phyloP scores from a whole-genome alignment of 2,329 filamentous ascomycete species.

The Colletotrichum somersetense region DNA sequence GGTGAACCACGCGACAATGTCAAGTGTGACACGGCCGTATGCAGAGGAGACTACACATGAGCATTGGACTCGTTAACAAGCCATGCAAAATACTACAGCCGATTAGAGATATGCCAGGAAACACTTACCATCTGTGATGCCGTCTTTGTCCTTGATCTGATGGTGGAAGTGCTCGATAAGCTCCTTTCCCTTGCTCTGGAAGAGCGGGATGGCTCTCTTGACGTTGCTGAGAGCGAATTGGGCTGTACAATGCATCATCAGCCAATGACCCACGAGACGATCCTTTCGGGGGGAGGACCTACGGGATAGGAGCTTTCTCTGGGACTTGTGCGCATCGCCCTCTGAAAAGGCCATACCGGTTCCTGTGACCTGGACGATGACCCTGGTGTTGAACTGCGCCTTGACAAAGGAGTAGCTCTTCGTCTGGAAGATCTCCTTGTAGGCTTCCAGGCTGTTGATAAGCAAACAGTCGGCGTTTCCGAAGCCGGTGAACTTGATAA shows the following conservation, averaged over 20 bases:
- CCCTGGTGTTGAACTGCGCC: constrained; percentile 46
- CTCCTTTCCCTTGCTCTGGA: constrained; percentile 52
- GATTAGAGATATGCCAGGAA: background rate
- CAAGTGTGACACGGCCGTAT: constrained; percentile 50
- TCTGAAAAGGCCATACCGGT: constrained; percentile 53
- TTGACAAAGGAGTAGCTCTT: constrained; percentile 51
- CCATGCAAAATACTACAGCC: too few species aligned
- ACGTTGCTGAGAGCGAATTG: constrained; percentile 51
- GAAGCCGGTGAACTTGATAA: constrained; percentile 48
- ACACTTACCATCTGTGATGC: constrained; percentile 26
- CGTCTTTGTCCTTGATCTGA: constrained; percentile 43
- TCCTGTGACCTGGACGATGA: constrained; percentile 46
- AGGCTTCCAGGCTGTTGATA: constrained; percentile 44
- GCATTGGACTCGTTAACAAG: background rate
- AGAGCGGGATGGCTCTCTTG: constrained; percentile 51
- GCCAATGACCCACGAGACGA: background rate
- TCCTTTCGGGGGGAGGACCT: background rate
- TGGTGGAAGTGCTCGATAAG: constrained; percentile 45
- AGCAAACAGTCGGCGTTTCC: constrained; percentile 47
- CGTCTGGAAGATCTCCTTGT: constrained; percentile 47
- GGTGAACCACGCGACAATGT: constrained; percentile 52
- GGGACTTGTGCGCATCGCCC: constrained; percentile 51
- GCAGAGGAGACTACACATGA: constrained; percentile 38
- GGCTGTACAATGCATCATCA: constrained; percentile 28
- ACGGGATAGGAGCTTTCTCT: constrained; percentile 51